Evolutionary conservation across 495 filamentous ascomycete species (phyloP), one percentile per base, ranked within the genome.

Genomic region (Daldinia concentrica): DNA sequence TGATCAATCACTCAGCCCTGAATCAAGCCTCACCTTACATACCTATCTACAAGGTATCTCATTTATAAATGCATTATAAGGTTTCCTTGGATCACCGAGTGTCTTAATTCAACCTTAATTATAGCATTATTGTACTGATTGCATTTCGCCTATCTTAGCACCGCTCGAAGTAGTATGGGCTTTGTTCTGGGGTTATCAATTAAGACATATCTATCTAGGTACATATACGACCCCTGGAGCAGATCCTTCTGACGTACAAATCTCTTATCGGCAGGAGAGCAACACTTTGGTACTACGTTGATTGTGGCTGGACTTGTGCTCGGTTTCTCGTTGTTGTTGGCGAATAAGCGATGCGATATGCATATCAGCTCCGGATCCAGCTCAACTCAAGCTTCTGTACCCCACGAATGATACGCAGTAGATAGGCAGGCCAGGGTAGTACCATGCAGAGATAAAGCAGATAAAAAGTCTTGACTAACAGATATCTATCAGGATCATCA

Each of bases 261-360:
- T 54, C 26, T 22, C 62, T 66, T 71, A 66, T 71, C 62, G 62
- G 50, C 62, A 39, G 56, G 12, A 65, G 61, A 60, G 36, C 54
- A 1, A 55, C 5, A 19, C 19, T 41, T 29, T 15, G 22, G 41
- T 39, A 36, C 27, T 30, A 56, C 24, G 45, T 54, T 11, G 43
- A 54, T 54, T 54, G 14, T 30, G 41, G 27, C 51, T 58, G 50
- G 17, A 66, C 15, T 36, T 52, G 41, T 29, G 24, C 6, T 22
- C 51, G 34, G 17, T 51, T 24, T 45, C 43, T 1, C 37, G 2
- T 41, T 9, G 26, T 17, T 34, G 32, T 27, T 24, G 52, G 29
- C 69, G 48, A 72, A 72, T 72, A 3, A 50, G 60, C 36, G 36
- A 29, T 27, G 43, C 19, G 43, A 48, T 54, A 30, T 54, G 50